These are phyloP conservation scores for Chenopodium formosanum DNA, from an alignment of 148 eudicot genomes.

Conservation along the genomic window DNA sequence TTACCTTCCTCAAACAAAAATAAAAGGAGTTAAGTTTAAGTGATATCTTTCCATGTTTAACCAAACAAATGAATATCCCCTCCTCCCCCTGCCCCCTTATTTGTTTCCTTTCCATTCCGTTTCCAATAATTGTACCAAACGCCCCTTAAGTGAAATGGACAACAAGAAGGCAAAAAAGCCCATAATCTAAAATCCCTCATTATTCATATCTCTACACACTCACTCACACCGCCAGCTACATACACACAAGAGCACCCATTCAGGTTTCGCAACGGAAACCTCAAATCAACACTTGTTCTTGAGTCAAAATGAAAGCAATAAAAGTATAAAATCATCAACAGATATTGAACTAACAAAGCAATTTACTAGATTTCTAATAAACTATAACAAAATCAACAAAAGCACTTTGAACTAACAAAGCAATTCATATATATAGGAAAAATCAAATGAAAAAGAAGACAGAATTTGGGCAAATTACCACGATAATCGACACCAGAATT, in stretches of 20 bases:
- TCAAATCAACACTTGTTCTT: background rate
- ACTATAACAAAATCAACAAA: background rate
- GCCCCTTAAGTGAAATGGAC: background rate
- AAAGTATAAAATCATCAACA: background rate
- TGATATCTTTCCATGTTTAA: too few species aligned
- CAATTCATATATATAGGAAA: background rate
- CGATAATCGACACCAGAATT: slow-evolving; percentile 97
- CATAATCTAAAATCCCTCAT: background rate
- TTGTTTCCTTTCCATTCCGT: too few species aligned
- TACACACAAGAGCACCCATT: background rate
- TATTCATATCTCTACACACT: background rate
- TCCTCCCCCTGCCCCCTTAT: too few species aligned
- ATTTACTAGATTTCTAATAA: background rate
- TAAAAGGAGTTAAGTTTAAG: too few species aligned
- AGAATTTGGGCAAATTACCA: slow-evolving; percentile 36
- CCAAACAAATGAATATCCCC: too few species aligned
- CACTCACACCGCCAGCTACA: background rate
- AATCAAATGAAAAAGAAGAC: background rate
- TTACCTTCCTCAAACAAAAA: too few species aligned
- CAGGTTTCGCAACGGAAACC: background rate
- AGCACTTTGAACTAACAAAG: background rate
- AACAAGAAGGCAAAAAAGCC: background rate
- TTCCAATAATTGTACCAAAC: too few species aligned
- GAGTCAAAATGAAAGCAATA: background rate
- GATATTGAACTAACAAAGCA: too few species aligned